Base-by-base conservation (phyloP, 352 stramenopile species). In the Phytopythium ostracodes region DNA sequence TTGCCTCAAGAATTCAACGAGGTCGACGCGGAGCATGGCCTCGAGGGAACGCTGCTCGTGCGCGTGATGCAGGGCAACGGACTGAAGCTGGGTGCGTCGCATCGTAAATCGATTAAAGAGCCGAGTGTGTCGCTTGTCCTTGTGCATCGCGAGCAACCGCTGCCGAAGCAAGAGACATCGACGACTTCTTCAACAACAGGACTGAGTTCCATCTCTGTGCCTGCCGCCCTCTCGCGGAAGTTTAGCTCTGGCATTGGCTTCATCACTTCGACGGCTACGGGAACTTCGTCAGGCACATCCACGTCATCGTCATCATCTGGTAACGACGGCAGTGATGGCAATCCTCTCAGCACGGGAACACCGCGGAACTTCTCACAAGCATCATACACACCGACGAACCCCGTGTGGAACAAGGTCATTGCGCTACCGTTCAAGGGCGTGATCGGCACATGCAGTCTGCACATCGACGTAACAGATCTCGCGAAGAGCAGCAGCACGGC, bases 1-100 rank as follows among this genome's bases (percentile, higher is more conserved):
- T 70, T 96, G n/a, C 87, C 87, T 7, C 87, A 96, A 59, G 87
- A 96, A 33, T 92, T 92, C 61, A 90, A 96, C 42, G 87, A 96
- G 61, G 87, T 96, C 17, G 84, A 93, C 64, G 84, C 84, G 4
- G 84, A 92, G 56, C 81, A 90, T 15, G 84, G 84, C 0, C 67
- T 88, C 17, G 71, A 91, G 29, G 87, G 87, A 6, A 66, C 79
- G 6, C 54, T 95, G 36, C 69, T 92, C 11, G 84, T 95, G 17
- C 81, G 85, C 10, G 76, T 95, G 42, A 89, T 94, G 72, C 87
- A 95, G 59, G 87, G 82, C 25, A 88, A 87, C 60, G 87, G 87
- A 22, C 68, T 95, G 29, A 91, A 91, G 50, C 78, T 82, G 53
- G 80, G 79, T 2, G 84, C 76, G 24, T 81, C 78, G 9, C 64